Conservation (phyloP, 2,329 filamentous ascomycete genomes). For the Aspergillus quadrilineatus region DNA sequence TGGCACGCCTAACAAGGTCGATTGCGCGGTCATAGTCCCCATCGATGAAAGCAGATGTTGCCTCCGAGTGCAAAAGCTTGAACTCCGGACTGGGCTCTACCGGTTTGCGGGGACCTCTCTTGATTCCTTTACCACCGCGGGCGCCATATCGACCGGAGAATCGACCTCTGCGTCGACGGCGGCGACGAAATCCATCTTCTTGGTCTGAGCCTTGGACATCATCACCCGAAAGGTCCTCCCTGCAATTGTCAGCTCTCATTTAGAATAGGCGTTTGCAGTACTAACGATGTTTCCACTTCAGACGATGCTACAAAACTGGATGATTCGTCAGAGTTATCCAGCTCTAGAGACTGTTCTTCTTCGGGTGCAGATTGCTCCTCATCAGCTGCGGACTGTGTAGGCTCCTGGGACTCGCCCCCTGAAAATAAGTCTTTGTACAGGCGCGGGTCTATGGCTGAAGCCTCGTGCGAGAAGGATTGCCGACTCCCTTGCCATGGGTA, state of each 20-base stretch:
- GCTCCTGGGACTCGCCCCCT: constrained; percentile 13
- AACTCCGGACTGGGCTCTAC: constrained; percentile 51
- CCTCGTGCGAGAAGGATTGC: constrained; percentile 14
- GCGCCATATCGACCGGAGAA: constrained; percentile 40
- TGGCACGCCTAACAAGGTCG: constrained; percentile 48
- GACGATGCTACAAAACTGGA: constrained; percentile 24
- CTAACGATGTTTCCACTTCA: constrained; percentile 25
- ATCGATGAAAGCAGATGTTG: constrained; percentile 51
- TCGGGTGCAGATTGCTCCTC: constrained; percentile 12
- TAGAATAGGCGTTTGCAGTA: not conserved
- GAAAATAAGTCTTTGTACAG: constrained; percentile 30
- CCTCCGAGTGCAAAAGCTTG: constrained; percentile 48
- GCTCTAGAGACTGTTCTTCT: constrained; percentile 11
- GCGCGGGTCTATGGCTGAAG: constrained; percentile 34
- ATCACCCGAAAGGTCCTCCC: constrained; percentile 25
- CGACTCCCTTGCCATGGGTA: constrained; percentile 34
- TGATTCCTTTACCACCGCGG: constrained; percentile 47
- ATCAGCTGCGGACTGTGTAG: constrained; percentile 10
- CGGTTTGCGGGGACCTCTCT: constrained; percentile 47
- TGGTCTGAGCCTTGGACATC: constrained; percentile 26
- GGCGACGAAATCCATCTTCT: constrained; percentile 27
- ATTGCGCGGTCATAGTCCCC: constrained; percentile 47
- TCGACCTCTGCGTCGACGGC: constrained; percentile 31
- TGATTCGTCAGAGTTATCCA: constrained; percentile 23
- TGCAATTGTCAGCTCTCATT: constrained; percentile 16